phyloP scores from a whole-genome alignment of 2,329 filamentous ascomycete species.

The Paecilomyces variotii region DNA sequence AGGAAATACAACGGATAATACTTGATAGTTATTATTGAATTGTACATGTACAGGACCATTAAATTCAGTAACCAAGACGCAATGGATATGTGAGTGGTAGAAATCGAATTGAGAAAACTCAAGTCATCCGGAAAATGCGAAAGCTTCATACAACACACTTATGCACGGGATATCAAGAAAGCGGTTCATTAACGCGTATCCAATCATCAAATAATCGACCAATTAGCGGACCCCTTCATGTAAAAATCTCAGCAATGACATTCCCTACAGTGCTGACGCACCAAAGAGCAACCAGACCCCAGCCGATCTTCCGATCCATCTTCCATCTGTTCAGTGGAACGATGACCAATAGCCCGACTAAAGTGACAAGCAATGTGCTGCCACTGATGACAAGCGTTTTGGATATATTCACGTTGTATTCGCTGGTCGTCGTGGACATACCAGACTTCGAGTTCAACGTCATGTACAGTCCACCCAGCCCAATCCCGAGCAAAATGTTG shows the following conservation, averaged over 20 bases:
- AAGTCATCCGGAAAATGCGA: not conserved
- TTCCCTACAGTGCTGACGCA: constrained; percentile 70
- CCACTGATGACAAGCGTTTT: constrained; percentile 79
- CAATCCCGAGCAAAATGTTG: constrained; percentile 91
- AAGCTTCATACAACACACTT: not conserved
- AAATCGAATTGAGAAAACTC: not conserved
- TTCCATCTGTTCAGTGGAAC: constrained; percentile 83
- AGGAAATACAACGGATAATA: not conserved
- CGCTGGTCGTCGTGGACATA: constrained; percentile 27
- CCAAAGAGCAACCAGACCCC: constrained; percentile 74
- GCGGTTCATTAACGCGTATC: not conserved
- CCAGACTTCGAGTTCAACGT: constrained; percentile 50
- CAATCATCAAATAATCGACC: not conserved
- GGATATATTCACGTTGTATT: constrained; percentile 76
- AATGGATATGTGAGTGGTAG: not conserved
- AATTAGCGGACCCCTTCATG: constrained; percentile 6
- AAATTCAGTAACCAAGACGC: not conserved
- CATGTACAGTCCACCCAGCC: constrained; percentile 84
- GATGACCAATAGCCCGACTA: constrained; percentile 67
- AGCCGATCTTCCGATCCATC: constrained; percentile 75
- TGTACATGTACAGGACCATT: not conserved
- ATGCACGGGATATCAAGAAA: not conserved
- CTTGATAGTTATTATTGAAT: not conserved
- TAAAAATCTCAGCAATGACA: constrained; percentile 63
- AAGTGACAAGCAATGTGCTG: constrained; percentile 70